A percentile compares a stretch with the other conserved stretches of the same genome.
phyloP scores from a whole-genome alignment of 352 stramenopile genomes.

The Ophiocytium majus region DNA sequence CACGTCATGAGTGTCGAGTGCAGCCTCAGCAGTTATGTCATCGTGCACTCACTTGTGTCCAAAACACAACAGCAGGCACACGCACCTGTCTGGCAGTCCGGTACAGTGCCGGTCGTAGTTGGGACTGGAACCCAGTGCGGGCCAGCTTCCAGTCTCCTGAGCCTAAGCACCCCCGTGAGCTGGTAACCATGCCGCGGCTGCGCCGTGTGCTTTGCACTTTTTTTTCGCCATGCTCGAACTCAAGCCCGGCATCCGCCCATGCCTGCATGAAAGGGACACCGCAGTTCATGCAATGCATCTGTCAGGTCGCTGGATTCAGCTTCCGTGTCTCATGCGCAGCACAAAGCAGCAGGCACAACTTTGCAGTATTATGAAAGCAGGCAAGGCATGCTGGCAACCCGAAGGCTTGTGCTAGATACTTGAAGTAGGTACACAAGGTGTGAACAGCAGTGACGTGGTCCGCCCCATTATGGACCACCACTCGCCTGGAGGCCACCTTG shows the following conservation, averaged over 20 bases:
- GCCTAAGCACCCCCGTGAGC: slow-evolving; percentile 9
- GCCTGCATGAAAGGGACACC: neutral
- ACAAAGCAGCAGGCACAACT: no score
- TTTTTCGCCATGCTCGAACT: neutral
- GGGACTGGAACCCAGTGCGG: slow-evolving; percentile 46
- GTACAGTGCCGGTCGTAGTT: slow-evolving; percentile 45
- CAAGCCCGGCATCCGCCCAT: neutral
- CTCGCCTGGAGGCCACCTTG: slow-evolving; percentile 64
- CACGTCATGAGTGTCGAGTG: neutral
- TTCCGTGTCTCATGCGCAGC: neutral
- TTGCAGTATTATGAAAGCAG: no score
- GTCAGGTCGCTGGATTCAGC: neutral
- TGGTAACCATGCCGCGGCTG: slow-evolving; percentile 14
- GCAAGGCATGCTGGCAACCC: no score
- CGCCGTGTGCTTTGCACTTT: neutral
- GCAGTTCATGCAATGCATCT: neutral
- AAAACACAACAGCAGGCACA: neutral
- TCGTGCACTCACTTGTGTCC: neutral
- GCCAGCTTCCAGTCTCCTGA: slow-evolving; percentile 39
- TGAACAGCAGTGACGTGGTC: no score
- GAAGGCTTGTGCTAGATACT: no score
- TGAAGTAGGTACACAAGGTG: no score
- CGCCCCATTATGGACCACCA: no score
- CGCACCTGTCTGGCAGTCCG: slow-evolving; percentile 43
- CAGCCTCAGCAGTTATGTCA: neutral